Conservation (phyloP, 2,329 filamentous ascomycete species). For the Colletotrichum coccodes region DNA sequence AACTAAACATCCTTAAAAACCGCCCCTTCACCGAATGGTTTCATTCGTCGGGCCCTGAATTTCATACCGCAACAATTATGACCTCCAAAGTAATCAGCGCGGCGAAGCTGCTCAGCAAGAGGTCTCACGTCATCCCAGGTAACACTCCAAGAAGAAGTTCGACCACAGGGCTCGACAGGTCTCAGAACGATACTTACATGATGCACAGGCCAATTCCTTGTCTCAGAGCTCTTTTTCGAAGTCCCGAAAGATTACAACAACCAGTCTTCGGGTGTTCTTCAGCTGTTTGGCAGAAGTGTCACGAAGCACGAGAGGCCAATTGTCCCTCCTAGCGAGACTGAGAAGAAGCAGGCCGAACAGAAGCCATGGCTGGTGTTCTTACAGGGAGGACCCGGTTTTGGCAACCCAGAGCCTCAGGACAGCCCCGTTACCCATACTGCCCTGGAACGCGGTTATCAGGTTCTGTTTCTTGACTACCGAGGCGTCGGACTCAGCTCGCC, state of each 20-base stretch:
- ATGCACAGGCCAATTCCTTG: conserved; percentile 72
- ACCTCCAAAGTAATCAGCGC: conserved; percentile 40
- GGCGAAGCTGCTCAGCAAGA: conserved; percentile 53
- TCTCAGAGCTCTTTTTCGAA: conserved; percentile 87
- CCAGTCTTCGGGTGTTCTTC: conserved; percentile 69
- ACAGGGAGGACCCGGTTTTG: conserved; percentile 87
- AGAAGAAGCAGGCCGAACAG: conserved; percentile 46
- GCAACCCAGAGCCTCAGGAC: conserved; percentile 79
- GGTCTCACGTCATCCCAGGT: conserved; percentile 51
- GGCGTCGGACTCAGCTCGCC: conserved; percentile 88
- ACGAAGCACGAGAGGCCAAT: conserved; percentile 73
- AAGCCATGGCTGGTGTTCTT: conserved; percentile 77
- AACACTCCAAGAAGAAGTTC: background rate
- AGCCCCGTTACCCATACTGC: conserved; percentile 76
- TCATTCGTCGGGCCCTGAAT: background rate
- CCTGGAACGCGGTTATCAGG: conserved; percentile 84
- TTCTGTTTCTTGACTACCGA: conserved; percentile 89
- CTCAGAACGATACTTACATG: background rate
- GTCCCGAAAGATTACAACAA: conserved; percentile 83
- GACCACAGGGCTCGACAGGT: background rate
- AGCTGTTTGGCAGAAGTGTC: conserved; percentile 82
- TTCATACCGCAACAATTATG: conserved; percentile 4
- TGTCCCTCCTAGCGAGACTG: conserved; percentile 51
- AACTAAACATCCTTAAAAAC: background rate
- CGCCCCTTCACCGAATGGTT: background rate